A percentile compares a stretch with the other conserved stretches of the same genome.
Conservation (phyloP, 306 rosid species). For the Gastrolobium villosum region DNA sequence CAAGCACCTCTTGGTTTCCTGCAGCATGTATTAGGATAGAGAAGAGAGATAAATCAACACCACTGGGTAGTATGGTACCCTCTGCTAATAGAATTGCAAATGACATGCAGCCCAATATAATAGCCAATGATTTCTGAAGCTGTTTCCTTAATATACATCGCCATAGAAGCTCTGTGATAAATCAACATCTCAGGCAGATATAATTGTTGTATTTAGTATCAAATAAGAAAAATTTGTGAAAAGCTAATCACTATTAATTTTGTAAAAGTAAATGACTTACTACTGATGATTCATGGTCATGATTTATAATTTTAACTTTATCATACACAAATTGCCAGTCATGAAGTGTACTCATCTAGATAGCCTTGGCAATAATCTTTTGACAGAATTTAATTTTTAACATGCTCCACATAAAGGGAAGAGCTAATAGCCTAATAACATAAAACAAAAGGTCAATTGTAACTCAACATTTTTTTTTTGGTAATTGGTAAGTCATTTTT, state of each 20-base stretch:
- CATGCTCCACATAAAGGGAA: not conserved
- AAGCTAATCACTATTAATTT: not conserved
- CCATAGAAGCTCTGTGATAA: conserved; percentile 88
- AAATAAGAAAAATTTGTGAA: not conserved
- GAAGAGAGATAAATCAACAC: conserved; percentile 85
- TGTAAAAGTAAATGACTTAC: conserved; percentile 12
- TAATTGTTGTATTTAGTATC: conserved; percentile 23
- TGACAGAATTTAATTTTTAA: not conserved
- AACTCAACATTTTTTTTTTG: too few species aligned
- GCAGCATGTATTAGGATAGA: conserved; percentile 83
- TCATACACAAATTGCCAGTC: not conserved
- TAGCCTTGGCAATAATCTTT: not conserved
- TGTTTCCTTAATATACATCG: conserved; percentile 83
- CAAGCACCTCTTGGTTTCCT: conserved; percentile 71
- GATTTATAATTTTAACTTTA: not conserved
- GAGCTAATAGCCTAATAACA: not conserved
- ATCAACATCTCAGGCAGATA: conserved; percentile 43
- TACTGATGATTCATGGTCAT: conserved; percentile 7
- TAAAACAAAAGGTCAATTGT: not conserved
- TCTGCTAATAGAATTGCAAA: conserved; percentile 90
- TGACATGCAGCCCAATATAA: conserved; percentile 77
- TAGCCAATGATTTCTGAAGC: conserved; percentile 73
- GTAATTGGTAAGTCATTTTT: not conserved
- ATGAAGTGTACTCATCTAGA: not conserved
- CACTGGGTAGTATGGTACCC: conserved; percentile 84